Percentiles rank a stretch among this genome's conserved stretches.
These are phyloP conservation scores for Lichtheimia ornata DNA, from an alignment of 371 early-diverging fungal species.

Conservation along the genomic window DNA sequence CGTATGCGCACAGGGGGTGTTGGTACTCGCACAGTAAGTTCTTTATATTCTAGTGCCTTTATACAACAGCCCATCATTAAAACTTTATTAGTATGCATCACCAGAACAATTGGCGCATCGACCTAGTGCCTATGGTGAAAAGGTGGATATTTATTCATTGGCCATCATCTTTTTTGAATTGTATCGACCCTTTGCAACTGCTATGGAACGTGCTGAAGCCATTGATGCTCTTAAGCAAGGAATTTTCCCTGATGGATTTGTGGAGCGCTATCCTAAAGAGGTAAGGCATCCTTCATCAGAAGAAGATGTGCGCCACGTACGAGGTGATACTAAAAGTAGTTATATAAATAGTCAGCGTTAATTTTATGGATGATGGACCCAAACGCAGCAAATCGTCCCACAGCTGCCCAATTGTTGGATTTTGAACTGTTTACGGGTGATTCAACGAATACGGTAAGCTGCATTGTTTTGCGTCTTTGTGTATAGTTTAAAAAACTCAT, in stretches of 20 bases:
- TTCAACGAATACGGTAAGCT: neutral
- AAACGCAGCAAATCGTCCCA: constrained; percentile 72
- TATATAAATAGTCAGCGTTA: constrained; percentile 57
- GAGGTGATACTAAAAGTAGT: constrained; percentile 9
- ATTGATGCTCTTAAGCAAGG: constrained; percentile 64
- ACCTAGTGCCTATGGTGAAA: constrained; percentile 58
- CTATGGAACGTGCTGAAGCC: constrained; percentile 67
- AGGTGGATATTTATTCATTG: constrained; percentile 72
- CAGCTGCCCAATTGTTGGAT: constrained; percentile 74
- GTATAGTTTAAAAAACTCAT: too few species aligned
- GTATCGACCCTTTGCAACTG: constrained; percentile 62
- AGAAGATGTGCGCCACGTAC: neutral
- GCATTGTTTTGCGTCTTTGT: constrained; percentile 1
- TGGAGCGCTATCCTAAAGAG: constrained; percentile 77
- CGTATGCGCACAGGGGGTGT: constrained; percentile 58
- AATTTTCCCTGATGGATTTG: constrained; percentile 74
- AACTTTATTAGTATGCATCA: constrained; percentile 73
- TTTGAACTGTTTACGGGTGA: constrained; percentile 58
- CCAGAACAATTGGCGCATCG: constrained; percentile 85
- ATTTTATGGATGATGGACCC: constrained; percentile 78
- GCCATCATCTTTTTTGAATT: constrained; percentile 76
- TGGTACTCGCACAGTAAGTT: constrained; percentile 71
- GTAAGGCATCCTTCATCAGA: constrained; percentile 15
- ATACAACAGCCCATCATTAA: neutral
- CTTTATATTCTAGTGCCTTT: neutral